Evolutionary conservation across 495 filamentous ascomycete species (phyloP).

Genomic region (Amphirosellinia nigrospora): DNA sequence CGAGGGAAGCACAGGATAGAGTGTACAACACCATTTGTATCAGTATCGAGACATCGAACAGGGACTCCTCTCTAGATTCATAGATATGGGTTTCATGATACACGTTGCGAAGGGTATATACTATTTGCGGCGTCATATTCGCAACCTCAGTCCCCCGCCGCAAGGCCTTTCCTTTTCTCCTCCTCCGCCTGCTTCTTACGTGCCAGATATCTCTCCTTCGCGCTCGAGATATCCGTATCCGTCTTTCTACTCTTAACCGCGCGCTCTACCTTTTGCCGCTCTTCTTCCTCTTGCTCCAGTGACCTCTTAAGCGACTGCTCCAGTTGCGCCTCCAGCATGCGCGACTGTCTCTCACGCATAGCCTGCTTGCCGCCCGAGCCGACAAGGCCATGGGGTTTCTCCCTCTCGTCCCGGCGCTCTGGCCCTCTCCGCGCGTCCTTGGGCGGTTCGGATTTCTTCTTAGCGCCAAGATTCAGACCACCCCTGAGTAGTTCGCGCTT

Average conservation of each 20-base stretch:
- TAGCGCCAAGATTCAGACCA: constrained; percentile 81
- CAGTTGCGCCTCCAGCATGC: constrained; percentile 85
- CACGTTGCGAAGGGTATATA: constrained; percentile 26
- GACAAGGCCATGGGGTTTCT: constrained; percentile 52
- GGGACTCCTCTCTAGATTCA: neutral
- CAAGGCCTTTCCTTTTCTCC: constrained; percentile 58
- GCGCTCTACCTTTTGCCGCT: constrained; percentile 70
- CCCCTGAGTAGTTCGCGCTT: constrained; percentile 89
- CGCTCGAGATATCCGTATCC: constrained; percentile 79
- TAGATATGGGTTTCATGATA: neutral
- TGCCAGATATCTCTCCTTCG: constrained; percentile 85
- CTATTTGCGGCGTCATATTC: constrained; percentile 2
- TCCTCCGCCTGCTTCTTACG: constrained; percentile 82
- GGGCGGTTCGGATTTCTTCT: constrained; percentile 47
- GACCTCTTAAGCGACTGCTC: constrained; percentile 76
- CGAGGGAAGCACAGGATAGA: constrained; percentile 15
- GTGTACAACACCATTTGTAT: constrained; percentile 35
- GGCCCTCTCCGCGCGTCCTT: constrained; percentile 41
- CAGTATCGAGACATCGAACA: constrained; percentile 21
- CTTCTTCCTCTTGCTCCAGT: constrained; percentile 75
- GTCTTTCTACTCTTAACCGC: constrained; percentile 76
- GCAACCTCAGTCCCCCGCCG: constrained; percentile 32
- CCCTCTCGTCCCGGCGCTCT: constrained; percentile 42
- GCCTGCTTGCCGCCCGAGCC: constrained; percentile 61
- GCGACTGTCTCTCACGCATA: constrained; percentile 79